Conservation (phyloP, 768 basidiomycete species). For the Plicaturopsis crispa region DNA sequence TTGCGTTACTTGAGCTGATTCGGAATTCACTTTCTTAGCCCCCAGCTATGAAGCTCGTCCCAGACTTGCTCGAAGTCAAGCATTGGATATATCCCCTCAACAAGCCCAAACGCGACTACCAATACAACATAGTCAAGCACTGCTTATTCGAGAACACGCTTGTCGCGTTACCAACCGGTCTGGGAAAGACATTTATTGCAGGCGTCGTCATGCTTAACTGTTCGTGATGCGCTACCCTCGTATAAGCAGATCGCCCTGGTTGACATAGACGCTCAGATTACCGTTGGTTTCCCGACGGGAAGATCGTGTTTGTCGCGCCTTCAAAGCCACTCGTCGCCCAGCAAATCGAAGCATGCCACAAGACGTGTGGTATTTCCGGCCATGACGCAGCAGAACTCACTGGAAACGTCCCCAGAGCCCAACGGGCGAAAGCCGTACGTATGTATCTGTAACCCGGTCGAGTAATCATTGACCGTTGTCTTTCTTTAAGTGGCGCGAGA, state of each 20-base stretch:
- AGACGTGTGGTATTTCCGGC: conserved; percentile 89
- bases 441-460: background rate
- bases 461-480: conserved; percentile 8
- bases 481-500: conserved; percentile 60
- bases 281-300: conserved; percentile 88
- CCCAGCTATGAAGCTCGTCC: conserved; percentile 67
- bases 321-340: conserved; percentile 95
- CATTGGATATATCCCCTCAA: conserved; percentile 94
- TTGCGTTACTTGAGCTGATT: conserved; percentile 5
- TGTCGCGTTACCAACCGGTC: conserved; percentile 89
- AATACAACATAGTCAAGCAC: conserved; percentile 83
- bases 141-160: conserved; percentile 90
- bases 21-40: conserved; percentile 35
- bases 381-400: conserved; percentile 82
- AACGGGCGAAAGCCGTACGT: conserved; percentile 56
- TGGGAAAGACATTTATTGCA: conserved; percentile 98
- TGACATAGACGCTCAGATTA: conserved; percentile 46
- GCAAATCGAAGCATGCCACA: conserved; percentile 89
- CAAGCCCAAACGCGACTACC: conserved; percentile 83
- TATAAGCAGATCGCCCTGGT: conserved; percentile 1
- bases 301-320: conserved; percentile 91
- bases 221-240: conserved; percentile 20
- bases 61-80: conserved; percentile 71
- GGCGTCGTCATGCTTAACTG: conserved; percentile 96
- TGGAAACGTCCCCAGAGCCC: conserved; percentile 51